phyloP scores from a whole-genome alignment of 441 rosid species.

The Euphorbia schlechtendalii region DNA sequence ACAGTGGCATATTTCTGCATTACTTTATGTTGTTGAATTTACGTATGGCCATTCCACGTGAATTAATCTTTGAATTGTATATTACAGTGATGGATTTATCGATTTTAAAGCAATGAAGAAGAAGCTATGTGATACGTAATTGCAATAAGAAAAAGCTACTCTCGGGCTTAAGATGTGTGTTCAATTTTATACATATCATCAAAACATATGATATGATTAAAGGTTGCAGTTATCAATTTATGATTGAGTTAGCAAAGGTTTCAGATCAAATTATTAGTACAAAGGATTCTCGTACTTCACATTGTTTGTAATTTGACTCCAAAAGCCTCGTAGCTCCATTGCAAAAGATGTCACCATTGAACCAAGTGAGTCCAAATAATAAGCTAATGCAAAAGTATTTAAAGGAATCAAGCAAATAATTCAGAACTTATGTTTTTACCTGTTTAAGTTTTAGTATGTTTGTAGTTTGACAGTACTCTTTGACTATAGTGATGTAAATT shows the following conservation, averaged over 20 bases:
- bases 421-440: no score
- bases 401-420: no score
- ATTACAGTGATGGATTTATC: background rate
- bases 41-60: background rate
- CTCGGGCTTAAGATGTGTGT: background rate
- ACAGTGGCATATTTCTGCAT: background rate
- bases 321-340: background rate
- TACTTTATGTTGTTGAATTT: background rate
- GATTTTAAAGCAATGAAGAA: background rate
- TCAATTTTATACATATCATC: background rate
- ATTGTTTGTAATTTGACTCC: background rate
- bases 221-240: no score
- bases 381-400: no score
- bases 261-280: background rate
- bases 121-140: background rate
- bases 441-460: no score
- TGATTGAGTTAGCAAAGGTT: no score
- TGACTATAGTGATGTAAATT: no score
- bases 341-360: background rate
- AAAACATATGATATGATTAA: background rate
- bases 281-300: no score
- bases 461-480: no score
- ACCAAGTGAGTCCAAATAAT: no score
- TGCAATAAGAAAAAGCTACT: background rate
- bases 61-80: background rate